Percentiles rank a stretch among this genome's conserved stretches.
Conservation (phyloP, 345 rosid species). For the Eucalyptus regnans region DNA sequence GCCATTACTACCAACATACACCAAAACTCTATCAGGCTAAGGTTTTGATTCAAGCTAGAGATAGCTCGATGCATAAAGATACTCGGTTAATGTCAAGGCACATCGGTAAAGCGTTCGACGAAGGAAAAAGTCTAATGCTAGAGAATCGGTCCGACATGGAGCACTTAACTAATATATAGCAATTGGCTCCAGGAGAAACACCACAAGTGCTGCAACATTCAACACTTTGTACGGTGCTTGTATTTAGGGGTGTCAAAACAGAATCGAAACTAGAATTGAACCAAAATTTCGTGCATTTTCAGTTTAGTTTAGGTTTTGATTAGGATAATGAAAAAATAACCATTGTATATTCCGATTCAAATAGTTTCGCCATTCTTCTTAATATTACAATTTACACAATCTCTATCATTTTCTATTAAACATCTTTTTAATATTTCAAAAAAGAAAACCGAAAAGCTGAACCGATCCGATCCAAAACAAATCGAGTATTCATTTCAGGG, state of each 20-base stretch:
- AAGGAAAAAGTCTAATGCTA: no score
- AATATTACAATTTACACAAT: background rate
- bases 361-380: background rate
- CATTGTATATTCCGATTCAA: rapidly evolving
- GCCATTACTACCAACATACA: background rate
- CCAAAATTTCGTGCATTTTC: rapidly evolving
- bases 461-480: rapidly evolving
- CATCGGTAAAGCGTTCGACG: rapidly evolving
- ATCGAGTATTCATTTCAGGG: rapidly evolving
- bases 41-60: background rate
- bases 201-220: background rate
- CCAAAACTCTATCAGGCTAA: background rate
- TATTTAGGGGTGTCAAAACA: background rate
- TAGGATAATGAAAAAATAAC: background rate
- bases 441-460: rapidly evolving
- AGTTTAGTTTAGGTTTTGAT: rapidly evolving
- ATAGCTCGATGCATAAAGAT: background rate
- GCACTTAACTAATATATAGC: background rate
- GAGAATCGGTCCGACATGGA: background rate
- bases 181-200: background rate
- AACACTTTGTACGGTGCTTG: background rate
- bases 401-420: no score
- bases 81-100: rapidly evolving
- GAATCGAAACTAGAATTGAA: rapidly evolving
- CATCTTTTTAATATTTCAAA: no score